Evolutionary conservation across 768 basidiomycete genomes (phyloP).

Genomic region (Leccinum ochraceum): DNA sequence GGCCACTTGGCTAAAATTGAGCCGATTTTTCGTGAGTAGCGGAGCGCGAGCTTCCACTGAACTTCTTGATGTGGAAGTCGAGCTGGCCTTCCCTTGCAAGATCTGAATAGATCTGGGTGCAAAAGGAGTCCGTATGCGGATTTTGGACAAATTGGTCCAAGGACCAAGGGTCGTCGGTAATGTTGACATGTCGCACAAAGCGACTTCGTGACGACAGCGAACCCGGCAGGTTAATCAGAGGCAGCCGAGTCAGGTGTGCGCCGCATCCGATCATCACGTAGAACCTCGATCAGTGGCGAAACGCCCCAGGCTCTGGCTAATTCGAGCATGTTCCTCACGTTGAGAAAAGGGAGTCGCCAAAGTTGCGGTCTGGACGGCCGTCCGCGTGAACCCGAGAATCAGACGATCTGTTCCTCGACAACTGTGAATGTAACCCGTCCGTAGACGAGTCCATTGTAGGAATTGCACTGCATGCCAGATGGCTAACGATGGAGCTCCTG

Average conservation of each 20-base stretch:
- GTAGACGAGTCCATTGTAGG: conserved; percentile 1
- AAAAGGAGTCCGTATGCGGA: conserved; percentile 10
- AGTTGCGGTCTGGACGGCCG: conserved; percentile 13
- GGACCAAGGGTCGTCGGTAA: conserved; percentile 5
- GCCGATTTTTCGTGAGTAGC: conserved; percentile 28
- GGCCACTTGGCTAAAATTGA: conserved; percentile 32
- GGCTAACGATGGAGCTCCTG: conserved; percentile 6
- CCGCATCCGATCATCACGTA: conserved; percentile 3
- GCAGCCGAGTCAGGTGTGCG: not conserved
- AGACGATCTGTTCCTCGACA: conserved; percentile 1
- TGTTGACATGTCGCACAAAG: conserved; percentile 4
- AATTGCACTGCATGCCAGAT: not conserved
- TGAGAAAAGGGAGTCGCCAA: conserved; percentile 14
- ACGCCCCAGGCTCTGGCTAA: not conserved
- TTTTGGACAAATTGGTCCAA: conserved; percentile 3
- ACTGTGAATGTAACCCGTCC: conserved; percentile 3
- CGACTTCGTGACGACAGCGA: conserved; percentile 1
- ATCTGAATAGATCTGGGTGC: conserved; percentile 24
- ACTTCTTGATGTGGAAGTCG: conserved; percentile 31
- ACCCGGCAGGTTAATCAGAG: not conserved
- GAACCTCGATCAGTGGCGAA: not conserved
- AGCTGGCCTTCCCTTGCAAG: conserved; percentile 11
- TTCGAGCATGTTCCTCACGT: not conserved
- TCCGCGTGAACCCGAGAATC: conserved; percentile 20
- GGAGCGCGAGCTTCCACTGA: conserved; percentile 15